These are phyloP conservation scores for Podila verticillata DNA, from an alignment of 192 early-diverging fungal genomes.

Conservation along the genomic window DNA sequence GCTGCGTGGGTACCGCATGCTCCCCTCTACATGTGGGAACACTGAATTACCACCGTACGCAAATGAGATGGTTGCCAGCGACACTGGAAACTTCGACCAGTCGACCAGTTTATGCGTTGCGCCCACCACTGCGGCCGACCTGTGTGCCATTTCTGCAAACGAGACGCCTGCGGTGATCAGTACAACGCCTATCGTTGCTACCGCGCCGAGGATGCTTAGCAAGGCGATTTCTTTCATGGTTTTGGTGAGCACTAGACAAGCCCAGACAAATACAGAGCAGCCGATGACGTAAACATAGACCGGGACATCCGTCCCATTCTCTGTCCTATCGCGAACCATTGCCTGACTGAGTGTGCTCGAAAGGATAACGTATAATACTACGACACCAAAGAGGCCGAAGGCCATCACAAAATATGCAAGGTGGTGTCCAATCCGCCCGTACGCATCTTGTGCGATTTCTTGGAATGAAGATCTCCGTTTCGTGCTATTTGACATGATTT, in stretches of 20 bases:
- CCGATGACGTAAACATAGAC: conserved; percentile 67
- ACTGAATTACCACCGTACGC: conserved; percentile 80
- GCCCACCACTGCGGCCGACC: neutral
- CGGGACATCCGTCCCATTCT: conserved; percentile 42
- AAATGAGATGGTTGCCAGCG: conserved; percentile 76
- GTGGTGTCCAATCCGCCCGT: conserved; percentile 63
- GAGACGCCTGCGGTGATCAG: conserved; percentile 65
- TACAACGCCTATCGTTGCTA: conserved; percentile 76
- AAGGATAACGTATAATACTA: conserved; percentile 73
- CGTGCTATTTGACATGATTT: conserved; percentile 13
- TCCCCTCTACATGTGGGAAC: conserved; percentile 80
- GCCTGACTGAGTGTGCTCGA: conserved; percentile 70
- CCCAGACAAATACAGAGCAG: conserved; percentile 66
- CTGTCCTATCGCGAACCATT: conserved; percentile 56
- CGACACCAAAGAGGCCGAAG: conserved; percentile 70
- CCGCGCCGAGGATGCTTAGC: conserved; percentile 68
- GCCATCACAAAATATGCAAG: conserved; percentile 71
- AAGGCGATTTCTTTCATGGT: conserved; percentile 80
- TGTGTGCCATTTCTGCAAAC: conserved; percentile 42
- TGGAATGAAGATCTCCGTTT: conserved; percentile 65
- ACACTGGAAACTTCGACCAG: conserved; percentile 65
- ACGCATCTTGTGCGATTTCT: conserved; percentile 74
- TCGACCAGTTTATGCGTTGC: conserved; percentile 51
- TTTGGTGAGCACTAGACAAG: conserved; percentile 75
- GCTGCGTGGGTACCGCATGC: conserved; percentile 75